Evolutionary conservation across 2,329 filamentous ascomycete species (phyloP), one percentile per base, ranked within the genome.

Genomic region (Lachnellula cervina): DNA sequence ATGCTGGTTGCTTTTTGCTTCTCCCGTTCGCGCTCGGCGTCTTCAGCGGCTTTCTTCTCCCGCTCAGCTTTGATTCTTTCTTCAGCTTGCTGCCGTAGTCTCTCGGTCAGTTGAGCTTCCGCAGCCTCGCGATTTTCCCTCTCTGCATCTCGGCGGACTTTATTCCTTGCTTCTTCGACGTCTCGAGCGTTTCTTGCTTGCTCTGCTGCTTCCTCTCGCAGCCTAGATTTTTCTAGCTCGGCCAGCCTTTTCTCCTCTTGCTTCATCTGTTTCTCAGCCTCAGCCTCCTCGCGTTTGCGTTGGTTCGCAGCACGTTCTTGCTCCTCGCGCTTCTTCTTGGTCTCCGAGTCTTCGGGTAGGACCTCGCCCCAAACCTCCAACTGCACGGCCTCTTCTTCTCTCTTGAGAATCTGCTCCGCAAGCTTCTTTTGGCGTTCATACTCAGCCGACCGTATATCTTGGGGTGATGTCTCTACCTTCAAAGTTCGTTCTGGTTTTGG

Each of bases 401-500:
- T 56, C 13, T 51, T 14, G 5, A 64, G 44, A 9, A 66, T 64
- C 1, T 38, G 34, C 11, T 61, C 50, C 4, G 64, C 62, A 14
- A 58, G 56, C 19, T 49, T 32, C 37, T 42, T 56, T 37, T 65
- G 62, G 32, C 57, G 45, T 4, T 45, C 28, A 11, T 53, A 9
- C 21, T 54, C 32, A 28, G 51, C 40, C 32, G 55, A 43, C 17
- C 19, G n/a, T 19, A 23, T n/a, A 44, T 62, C 8, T 49, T 44
- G 43, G 14, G 14, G 37, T 49, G 9, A 52, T 45, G 49, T 21
- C 44, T 34, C 46, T 53, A 90, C 21, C 72, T 84, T 0, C 77
- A 89, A 34, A 82, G 82, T 55, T 72, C 86, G 23, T 89, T 90
- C 69, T 88, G 83, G 81, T 84, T 2, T 73, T 90, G 45, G 84